These are phyloP conservation scores for Pythium apleroticum DNA, from an alignment of 352 stramenopile species.

Conservation along the genomic window DNA sequence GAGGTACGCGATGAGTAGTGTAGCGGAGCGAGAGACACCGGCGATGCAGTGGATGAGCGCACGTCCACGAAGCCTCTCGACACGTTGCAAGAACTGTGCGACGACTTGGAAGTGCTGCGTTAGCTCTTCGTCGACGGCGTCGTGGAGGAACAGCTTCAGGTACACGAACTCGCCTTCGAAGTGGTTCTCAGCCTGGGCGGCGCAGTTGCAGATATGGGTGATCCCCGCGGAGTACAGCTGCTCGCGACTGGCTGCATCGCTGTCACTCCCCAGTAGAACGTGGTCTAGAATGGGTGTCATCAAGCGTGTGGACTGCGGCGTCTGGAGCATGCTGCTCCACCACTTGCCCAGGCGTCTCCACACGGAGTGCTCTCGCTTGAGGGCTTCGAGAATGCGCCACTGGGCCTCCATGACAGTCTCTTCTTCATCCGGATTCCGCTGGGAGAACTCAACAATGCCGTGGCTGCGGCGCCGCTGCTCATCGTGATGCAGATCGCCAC, in stretches of 20 bases:
- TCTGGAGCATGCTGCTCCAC: conserved; percentile 19
- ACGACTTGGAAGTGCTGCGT: conserved; percentile 57
- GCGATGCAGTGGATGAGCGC: conserved; percentile 64
- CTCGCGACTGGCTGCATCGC: conserved; percentile 43
- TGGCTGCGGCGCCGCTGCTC: conserved; percentile 28
- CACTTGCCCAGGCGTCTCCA: conserved; percentile 10
- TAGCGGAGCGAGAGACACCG: conserved; percentile 51
- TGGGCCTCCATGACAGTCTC: conserved; percentile 32
- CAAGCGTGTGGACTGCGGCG: not conserved
- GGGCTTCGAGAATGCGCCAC: conserved; percentile 23
- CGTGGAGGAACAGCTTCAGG: conserved; percentile 52
- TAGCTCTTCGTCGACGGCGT: conserved; percentile 53
- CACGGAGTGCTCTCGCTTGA: conserved; percentile 22
- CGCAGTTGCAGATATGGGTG: conserved; percentile 71
- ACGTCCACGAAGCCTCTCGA: conserved; percentile 47
- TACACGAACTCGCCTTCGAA: conserved; percentile 74
- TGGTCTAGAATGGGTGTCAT: conserved; percentile 40
- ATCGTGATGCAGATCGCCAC: conserved; percentile 40
- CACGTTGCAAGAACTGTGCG: conserved; percentile 47
- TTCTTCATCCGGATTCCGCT: conserved; percentile 55
- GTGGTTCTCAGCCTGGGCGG: conserved; percentile 43
- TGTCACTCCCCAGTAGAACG: conserved; percentile 44
- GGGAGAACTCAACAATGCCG: conserved; percentile 41
- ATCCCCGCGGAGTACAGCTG: conserved; percentile 42
- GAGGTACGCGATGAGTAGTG: conserved; percentile 59